A percentile compares a stretch with the other conserved stretches of the same genome.
Conservation (phyloP, 257 asterid genomes). For the Penstemon eatonii region DNA sequence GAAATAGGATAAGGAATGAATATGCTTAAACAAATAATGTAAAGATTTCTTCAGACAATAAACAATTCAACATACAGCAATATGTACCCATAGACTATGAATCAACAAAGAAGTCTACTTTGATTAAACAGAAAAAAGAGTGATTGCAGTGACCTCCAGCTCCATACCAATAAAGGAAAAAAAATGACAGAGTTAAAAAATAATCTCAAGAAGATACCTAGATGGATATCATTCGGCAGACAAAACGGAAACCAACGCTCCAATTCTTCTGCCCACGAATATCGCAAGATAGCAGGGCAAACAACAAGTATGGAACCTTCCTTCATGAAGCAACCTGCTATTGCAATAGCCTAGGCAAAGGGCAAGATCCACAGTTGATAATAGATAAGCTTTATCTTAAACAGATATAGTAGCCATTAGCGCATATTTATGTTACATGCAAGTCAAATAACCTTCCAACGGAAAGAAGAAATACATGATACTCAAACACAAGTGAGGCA, state of each 20-base stretch:
- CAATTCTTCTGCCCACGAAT: conserved; percentile 94
- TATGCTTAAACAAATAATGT: conserved; percentile 18
- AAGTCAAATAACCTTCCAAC: no score
- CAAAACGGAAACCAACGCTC: conserved; percentile 92
- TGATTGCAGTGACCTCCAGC: conserved; percentile 9
- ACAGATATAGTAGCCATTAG: no score
- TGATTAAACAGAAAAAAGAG: conserved; percentile 1
- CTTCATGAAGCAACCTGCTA: conserved; percentile 80
- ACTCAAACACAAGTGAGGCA: no score
- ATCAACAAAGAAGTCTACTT: background rate
- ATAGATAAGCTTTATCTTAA: no score
- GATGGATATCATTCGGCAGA: conserved; percentile 89
- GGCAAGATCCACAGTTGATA: conserved; percentile 17
- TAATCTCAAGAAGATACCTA: conserved; percentile 52
- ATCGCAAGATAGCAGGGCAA: conserved; percentile 92
- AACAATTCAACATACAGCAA: background rate
- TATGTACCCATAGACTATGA: conserved; percentile 7
- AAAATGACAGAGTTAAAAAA: conserved; percentile 5
- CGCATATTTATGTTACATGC: no score
- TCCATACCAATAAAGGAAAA: background rate
- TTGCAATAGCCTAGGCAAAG: conserved; percentile 74
- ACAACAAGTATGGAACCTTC: conserved; percentile 91
- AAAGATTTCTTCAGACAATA: background rate
- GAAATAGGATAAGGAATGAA: conserved; percentile 31
- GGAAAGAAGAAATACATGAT: no score